Base-by-base conservation (phyloP, 805 yeast species). In the Hemisphaericaspora nanyangensis region DNA sequence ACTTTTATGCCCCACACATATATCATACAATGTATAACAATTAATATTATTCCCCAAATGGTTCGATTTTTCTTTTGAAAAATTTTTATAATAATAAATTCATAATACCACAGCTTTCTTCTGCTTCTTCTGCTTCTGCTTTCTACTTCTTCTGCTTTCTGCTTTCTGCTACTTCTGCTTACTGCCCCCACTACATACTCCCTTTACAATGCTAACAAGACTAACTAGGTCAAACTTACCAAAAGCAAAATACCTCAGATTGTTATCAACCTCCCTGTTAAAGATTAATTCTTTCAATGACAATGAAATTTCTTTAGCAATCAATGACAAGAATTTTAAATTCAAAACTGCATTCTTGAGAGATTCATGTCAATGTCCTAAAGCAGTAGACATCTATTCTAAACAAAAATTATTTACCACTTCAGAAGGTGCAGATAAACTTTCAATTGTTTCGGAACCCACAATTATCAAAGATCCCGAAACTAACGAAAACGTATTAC, bases 331-430 rank as follows among this genome's bases (percentile, higher is more conserved):
- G 17, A 46, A 56, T 8, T 63, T 70, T 20, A 56, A 65, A 20
- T 76, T 64, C 55, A 72, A 64, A 48, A 77, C 74, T 36, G 58
- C 74, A 1, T 82, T 85, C 48, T 63, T 85, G 15, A 69, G 91
- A 51, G 95, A 85, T 50, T 70, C 87, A 0, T 80, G 87, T 34
- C 52, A 56, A 4, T 60, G 76, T 11, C 46, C 61, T 1, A 43
- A 49, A 8, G 76, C 85, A 0, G 66, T 81, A 5, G 85, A 85
- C 46, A 61, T 66, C 3, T 52, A 58, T 18, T 72, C 85, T 0
- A 71, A 72, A 15, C 90, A 84, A 52, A 84, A 82, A 52, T 52
- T 71, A 20, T 80, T 82, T 57, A 73, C 83, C n/a, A 80, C 89
- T 0, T 80, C 77, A 1, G 54, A 67, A 37, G 58, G 75, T 39